phyloP scores from a whole-genome alignment of 345 rosid species.

The Kandelia obovata region DNA sequence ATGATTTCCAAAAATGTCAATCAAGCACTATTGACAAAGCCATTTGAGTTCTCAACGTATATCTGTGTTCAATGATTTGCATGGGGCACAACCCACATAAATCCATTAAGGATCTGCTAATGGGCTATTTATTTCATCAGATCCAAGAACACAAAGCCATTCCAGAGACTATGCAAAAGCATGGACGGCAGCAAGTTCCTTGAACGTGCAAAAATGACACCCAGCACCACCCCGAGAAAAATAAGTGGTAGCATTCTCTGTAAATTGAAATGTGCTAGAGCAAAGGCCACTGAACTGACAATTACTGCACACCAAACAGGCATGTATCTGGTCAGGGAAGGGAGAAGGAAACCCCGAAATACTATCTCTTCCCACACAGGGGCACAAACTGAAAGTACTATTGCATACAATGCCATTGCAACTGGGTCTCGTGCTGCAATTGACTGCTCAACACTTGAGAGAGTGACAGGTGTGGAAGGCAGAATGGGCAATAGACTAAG shows the following conservation, averaged over 20 bases:
- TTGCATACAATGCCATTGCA: slow-evolving; percentile 88
- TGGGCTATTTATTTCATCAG: slow-evolving; percentile 67
- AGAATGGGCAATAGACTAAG: slow-evolving; percentile 76
- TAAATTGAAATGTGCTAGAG: slow-evolving; percentile 90
- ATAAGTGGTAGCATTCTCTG: slow-evolving; percentile 97
- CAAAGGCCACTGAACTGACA: slow-evolving; percentile 84
- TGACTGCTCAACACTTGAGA: slow-evolving; percentile 92
- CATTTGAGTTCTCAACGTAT: neutral
- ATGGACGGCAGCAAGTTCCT: slow-evolving; percentile 82
- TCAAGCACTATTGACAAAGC: slow-evolving; percentile 2
- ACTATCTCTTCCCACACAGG: slow-evolving; percentile 99
- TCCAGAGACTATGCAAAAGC: slow-evolving; percentile 98
- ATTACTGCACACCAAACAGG: slow-evolving; percentile 94
- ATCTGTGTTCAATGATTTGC: neutral
- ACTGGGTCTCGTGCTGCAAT: slow-evolving; percentile 91
- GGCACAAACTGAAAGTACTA: slow-evolving; percentile 89
- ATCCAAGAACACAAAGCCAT: slow-evolving; percentile 89
- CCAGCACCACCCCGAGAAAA: slow-evolving; percentile 90
- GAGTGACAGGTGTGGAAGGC: slow-evolving; percentile 69
- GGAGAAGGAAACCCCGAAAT: slow-evolving; percentile 95
- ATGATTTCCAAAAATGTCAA: neutral
- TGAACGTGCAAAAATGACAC: slow-evolving; percentile 80
- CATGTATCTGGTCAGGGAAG: slow-evolving; percentile 94
- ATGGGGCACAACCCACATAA: slow-evolving; percentile 12
- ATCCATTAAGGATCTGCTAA: slow-evolving; percentile 14